These are phyloP conservation scores for Yamadazyma buinensis DNA, from an alignment of 1,139 yeast species.

Conservation along the genomic window DNA sequence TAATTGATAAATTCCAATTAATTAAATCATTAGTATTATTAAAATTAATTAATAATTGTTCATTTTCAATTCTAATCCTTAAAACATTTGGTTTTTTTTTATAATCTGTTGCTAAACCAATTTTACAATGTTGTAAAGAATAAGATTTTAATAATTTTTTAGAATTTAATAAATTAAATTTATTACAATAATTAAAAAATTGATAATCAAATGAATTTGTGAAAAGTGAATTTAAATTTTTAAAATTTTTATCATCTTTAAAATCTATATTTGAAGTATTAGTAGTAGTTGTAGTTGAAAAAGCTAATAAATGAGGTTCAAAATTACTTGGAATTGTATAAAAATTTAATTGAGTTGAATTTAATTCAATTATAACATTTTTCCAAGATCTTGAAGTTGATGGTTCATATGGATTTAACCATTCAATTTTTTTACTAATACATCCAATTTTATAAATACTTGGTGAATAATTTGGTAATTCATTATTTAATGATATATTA, in stretches of 20 bases:
- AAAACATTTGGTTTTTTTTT: slow-evolving; percentile 55
- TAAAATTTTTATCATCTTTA: slow-evolving; percentile 6
- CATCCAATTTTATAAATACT: slow-evolving; percentile 54
- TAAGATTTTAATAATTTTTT: slow-evolving; percentile 48
- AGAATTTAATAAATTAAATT: slow-evolving; percentile 20
- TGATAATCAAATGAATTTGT: slow-evolving; percentile 38
- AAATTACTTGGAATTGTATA: slow-evolving; percentile 41
- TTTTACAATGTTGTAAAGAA: slow-evolving; percentile 63
- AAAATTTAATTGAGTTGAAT: slow-evolving; percentile 71
- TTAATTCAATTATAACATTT: slow-evolving; percentile 57
- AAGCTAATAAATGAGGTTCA: slow-evolving; percentile 26
- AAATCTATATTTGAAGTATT: neutral
- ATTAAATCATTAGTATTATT: slow-evolving; percentile 54
- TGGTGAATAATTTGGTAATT: slow-evolving; percentile 54
- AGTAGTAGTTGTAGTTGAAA: slow-evolving; percentile 9
- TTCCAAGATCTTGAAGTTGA: slow-evolving; percentile 64
- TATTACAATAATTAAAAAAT: slow-evolving; percentile 30
- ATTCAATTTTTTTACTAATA: slow-evolving; percentile 57
- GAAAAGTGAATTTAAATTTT: slow-evolving; percentile 19
- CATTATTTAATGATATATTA: slow-evolving; percentile 16
- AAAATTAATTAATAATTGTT: slow-evolving; percentile 61
- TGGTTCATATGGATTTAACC: slow-evolving; percentile 64
- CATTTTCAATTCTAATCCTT: slow-evolving; percentile 62
- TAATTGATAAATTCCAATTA: slow-evolving; percentile 60
- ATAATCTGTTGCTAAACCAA: slow-evolving; percentile 71